These are phyloP conservation scores for Solanum microdontum DNA, from an alignment of 257 asterid genomes.

Conservation along the genomic window DNA sequence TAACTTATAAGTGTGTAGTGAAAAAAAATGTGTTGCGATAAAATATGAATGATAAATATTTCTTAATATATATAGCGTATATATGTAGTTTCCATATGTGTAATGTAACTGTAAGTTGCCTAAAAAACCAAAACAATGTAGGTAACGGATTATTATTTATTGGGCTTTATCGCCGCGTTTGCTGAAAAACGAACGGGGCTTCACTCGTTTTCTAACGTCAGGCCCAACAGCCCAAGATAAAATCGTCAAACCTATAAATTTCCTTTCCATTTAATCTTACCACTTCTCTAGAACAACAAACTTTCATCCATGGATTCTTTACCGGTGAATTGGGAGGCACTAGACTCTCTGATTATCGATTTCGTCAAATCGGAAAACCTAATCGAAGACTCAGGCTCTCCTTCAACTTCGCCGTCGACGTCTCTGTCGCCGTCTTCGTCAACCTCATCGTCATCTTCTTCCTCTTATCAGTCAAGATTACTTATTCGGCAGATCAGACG, in stretches of 20 bases:
- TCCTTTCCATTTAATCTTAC: not conserved
- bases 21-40: too few species aligned
- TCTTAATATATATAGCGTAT: too few species aligned
- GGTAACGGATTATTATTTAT: too few species aligned
- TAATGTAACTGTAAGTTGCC: too few species aligned
- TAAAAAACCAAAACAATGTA: too few species aligned
- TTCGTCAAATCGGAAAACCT: constrained; percentile 84
- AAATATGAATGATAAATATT: too few species aligned
- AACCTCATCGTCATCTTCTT: constrained; percentile 25
- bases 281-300: not conserved
- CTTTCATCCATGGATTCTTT: constrained; percentile 42
- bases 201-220: not conserved
- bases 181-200: not conserved
- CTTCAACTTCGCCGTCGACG: constrained; percentile 22
- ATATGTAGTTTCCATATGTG: too few species aligned
- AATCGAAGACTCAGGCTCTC: constrained; percentile 43
- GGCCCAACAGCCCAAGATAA: not conserved
- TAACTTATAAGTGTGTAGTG: not conserved
- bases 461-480: constrained; percentile 68
- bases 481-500: constrained; percentile 76
- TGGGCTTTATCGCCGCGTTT: not conserved
- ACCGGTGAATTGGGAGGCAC: constrained; percentile 88
- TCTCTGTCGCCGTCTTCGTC: constrained; percentile 8
- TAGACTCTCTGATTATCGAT: constrained; percentile 79
- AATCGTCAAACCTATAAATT: not conserved